Evolutionary conservation across 2,329 filamentous ascomycete genomes (phyloP).

Genomic region (Talaromyces sp.): DNA sequence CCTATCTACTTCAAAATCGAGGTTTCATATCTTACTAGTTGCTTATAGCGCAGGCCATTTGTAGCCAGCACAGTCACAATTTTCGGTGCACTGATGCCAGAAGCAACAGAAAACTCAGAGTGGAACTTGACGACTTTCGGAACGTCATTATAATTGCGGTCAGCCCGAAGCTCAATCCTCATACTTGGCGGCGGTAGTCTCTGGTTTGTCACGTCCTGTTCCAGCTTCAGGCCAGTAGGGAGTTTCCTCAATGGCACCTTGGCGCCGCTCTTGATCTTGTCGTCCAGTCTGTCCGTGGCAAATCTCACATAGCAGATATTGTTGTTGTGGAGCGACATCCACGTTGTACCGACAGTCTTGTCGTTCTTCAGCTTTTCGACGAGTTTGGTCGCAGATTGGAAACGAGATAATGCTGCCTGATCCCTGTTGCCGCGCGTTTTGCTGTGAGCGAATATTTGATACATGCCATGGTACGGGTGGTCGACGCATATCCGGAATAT

Average conservation of each 20-base stretch:
- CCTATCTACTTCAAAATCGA: background rate
- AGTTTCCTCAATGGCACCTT: slow-evolving; percentile 62
- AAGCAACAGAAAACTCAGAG: slow-evolving; percentile 74
- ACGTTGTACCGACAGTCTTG: slow-evolving; percentile 51
- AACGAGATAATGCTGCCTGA: slow-evolving; percentile 66
- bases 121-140: slow-evolving; percentile 70
- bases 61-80: slow-evolving; percentile 77
- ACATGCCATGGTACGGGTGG: slow-evolving; percentile 95
- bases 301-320: slow-evolving; percentile 59
- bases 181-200: slow-evolving; percentile 84
- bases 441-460: slow-evolving; percentile 84
- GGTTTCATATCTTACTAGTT: slow-evolving; percentile 54
- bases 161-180: slow-evolving; percentile 67
- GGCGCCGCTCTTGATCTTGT: slow-evolving; percentile 61
- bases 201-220: slow-evolving; percentile 58
- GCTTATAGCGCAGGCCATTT: slow-evolving; percentile 75
- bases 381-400: slow-evolving; percentile 66
- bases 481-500: slow-evolving; percentile 82
- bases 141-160: slow-evolving; percentile 69
- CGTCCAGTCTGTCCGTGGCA: slow-evolving; percentile 44
- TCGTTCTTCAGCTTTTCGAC: slow-evolving; percentile 55
- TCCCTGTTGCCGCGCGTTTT: slow-evolving; percentile 65
- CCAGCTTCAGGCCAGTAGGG: slow-evolving; percentile 56
- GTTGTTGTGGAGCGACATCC: slow-evolving; percentile 67
- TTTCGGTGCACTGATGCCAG: slow-evolving; percentile 87